Percentiles rank a stretch among this genome's conserved stretches.
These are phyloP conservation scores for Pleurotus platypus DNA, from an alignment of 768 basidiomycete genomes.

Conservation along the genomic window DNA sequence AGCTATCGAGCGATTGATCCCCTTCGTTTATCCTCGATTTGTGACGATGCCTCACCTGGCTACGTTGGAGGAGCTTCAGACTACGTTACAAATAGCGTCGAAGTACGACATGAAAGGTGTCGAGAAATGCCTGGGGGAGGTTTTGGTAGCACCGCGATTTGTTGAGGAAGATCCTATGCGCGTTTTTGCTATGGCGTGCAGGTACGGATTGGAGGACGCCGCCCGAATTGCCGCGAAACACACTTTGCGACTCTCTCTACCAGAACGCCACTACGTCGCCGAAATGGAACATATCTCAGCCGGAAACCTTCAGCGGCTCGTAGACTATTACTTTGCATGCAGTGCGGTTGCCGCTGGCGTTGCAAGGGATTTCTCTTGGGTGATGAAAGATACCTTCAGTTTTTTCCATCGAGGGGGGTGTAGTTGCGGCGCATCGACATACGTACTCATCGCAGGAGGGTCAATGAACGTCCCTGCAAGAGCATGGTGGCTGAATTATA, in stretches of 20 bases:
- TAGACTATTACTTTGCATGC: slow-evolving; percentile 27
- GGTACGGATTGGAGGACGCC: slow-evolving; percentile 10
- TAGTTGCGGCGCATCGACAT: slow-evolving; percentile 7
- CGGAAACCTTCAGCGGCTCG: slow-evolving; percentile 24
- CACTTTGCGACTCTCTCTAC: slow-evolving; percentile 14
- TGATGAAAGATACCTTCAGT: slow-evolving; percentile 10
- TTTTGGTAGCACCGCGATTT: slow-evolving; percentile 13
- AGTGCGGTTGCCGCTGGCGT: slow-evolving; percentile 12
- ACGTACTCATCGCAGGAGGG: slow-evolving; percentile 8
- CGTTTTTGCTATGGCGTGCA: slow-evolving; percentile 17
- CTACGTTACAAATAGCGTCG: slow-evolving; percentile 12
- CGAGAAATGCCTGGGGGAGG: slow-evolving; percentile 11
- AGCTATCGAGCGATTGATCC: slow-evolving; percentile 38
- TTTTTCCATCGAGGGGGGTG: slow-evolving; percentile 17
- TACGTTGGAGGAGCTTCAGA: slow-evolving; percentile 11
- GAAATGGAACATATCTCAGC: slow-evolving; percentile 29
- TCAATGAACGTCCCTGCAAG: slow-evolving; percentile 13
- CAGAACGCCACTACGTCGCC: slow-evolving; percentile 18
- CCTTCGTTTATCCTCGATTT: slow-evolving; percentile 44
- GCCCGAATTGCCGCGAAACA: slow-evolving; percentile 15
- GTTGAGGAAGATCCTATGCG: slow-evolving; percentile 15
- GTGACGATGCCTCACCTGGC: neutral
- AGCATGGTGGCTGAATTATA: slow-evolving; percentile 20
- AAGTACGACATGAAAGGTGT: slow-evolving; percentile 23
- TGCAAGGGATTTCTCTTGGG: slow-evolving; percentile 17